Evolutionary conservation across 1,284 basidiomycete species (phyloP), one percentile per base, ranked within the genome.

Genomic region (Ceratobasidium sp.): DNA sequence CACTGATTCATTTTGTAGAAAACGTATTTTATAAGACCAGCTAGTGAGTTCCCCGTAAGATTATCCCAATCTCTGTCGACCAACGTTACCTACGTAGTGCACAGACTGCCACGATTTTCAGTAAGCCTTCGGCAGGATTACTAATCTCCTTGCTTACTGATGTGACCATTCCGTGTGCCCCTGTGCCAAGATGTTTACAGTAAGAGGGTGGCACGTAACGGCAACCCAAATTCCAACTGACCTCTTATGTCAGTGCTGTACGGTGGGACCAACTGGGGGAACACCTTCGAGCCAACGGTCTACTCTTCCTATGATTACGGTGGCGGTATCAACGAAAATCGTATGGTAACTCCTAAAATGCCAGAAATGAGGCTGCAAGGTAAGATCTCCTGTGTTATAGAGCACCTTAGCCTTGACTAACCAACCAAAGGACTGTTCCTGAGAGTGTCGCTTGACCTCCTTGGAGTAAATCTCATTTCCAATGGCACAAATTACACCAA

Each of bases 191-290:
- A 78, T 70, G 77, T 84, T 25, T 84, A 84, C 73, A 84, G 82
- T 83, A 70, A 40, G 79, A 72, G n/a, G n/a, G 20, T 49, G 10
- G 13, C 22, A 32, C 22, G 6, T 49, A 17, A n/a, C 47, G 4
- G 15, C 40, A 31, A 34, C 34, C 32, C 25, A 7, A 52, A 7
- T 22, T 56, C n/a, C 12, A 22, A 54, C 6, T 31, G 29, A 40
- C 40, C 72, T 38, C 47, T 45, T 47, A 49, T 22, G 52, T 3
- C 56, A 83, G 82, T 84, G 83, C 73, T 82, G 0, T 84, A 81
- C 69, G 83, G 83, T 10, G 83, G 83, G 40, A 84, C 83, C 1
- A 84, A 84, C 65, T 84, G 82, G 82, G 83, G 83, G 1, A 80
- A 82, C 67, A 83, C 81, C 0, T 73, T 79, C 3, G 82, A 82